Evolutionary conservation across 768 basidiomycete genomes (phyloP), one percentile per base, ranked within the genome.

Genomic region (Mycena indigotica): DNA sequence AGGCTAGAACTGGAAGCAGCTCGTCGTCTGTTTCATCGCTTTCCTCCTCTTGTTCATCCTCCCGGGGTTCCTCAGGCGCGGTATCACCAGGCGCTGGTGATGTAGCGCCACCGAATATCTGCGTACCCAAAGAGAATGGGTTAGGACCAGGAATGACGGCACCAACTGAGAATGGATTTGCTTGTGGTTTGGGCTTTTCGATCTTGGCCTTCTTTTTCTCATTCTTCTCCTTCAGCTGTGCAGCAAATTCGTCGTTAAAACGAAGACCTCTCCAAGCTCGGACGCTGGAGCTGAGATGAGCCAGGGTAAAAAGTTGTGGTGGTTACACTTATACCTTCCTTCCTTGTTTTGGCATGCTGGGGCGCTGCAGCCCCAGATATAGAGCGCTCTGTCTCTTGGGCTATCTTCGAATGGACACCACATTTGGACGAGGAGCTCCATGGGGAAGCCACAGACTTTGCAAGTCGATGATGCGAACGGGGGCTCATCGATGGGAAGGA

Each of bases 341-440:
- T 79, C 75, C 71, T 88, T 87, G 53, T 81, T 77, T 68, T 95
- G 92, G 73, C 93, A 96, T 15, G 75, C 68, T 3, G 80, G 72
- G 30, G 80, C 77, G 2, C 89, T 77, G 66, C 93, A 96, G 12
- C 85, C 92, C 88, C 91, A 95, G 21, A 93, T 79, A 65, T 94
- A 95, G 46, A 95, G 73, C 3, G 86, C 89, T 52, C 94, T 82
- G 67, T 96, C 93, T 81, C 88, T 86, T 4, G 88, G 83, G 64
- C 91, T 95, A 32, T 87, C 78, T 67, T 94, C 89, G 64, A 95
- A 84, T 0, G 94, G 94, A 70, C 91, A 94, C 90, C 91, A 95
- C 66, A 96, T 80, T 67, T 95, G 93, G 12, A 91, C 79, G 32
- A 95, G 80, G 21, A 96, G 80, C 62, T 91, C 86, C 91, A 89